phyloP scores from a whole-genome alignment of 768 basidiomycete species.

The Lentinula guzmanii region DNA sequence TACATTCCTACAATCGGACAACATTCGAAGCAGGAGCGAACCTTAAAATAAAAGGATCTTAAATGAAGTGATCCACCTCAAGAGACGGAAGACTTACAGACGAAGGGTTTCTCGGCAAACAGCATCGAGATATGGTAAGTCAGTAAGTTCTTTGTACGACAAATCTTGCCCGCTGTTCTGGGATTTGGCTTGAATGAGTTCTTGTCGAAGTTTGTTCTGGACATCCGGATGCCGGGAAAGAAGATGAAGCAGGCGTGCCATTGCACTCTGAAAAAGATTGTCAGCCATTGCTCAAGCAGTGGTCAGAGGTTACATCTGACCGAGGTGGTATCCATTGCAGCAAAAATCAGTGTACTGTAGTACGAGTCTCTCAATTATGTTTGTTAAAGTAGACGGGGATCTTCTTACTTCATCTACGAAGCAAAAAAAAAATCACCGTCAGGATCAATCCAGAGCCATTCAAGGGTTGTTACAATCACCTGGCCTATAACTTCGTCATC shows the following conservation, averaged over 20 bases:
- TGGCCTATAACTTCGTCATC: conserved; percentile 31
- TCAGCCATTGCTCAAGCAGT: background rate
- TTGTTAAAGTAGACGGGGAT: background rate
- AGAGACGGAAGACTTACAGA: conserved; percentile 18
- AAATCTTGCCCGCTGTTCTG: conserved; percentile 19
- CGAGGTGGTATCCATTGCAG: conserved; percentile 38
- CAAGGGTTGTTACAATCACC: conserved; percentile 11
- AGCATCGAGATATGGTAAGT: conserved; percentile 33
- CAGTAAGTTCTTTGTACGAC: conserved; percentile 28
- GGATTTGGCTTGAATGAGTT: conserved; percentile 22
- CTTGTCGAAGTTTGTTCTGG: conserved; percentile 30
- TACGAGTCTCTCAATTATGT: background rate
- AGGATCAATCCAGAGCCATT: background rate
- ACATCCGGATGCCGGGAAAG: conserved; percentile 27
- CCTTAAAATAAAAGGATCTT: background rate
- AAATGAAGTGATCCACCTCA: background rate
- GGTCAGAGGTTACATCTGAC: background rate
- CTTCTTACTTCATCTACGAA: conserved; percentile 4
- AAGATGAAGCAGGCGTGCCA: conserved; percentile 25
- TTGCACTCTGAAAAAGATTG: conserved; percentile 13
- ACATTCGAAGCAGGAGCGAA: conserved; percentile 19
- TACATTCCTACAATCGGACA: conserved; percentile 17
- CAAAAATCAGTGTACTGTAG: conserved; percentile 28
- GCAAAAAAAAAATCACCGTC: background rate
- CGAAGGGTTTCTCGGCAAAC: conserved; percentile 34